Evolutionary conservation across 192 early-diverging fungal species (phyloP).

Genomic region (Gigaspora rosea): DNA sequence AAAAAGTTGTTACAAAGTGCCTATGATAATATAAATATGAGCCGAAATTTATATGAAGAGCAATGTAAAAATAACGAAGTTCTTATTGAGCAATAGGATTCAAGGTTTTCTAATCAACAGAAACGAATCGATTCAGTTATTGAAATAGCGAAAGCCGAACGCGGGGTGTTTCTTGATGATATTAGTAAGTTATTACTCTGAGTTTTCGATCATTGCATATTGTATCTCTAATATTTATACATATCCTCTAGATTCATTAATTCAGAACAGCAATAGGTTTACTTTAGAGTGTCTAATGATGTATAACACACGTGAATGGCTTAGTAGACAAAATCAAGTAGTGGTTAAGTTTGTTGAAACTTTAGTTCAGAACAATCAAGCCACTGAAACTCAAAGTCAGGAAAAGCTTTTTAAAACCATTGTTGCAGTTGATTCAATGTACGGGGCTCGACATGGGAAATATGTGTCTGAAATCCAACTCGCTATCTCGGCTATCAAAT

Average conservation of each 20-base stretch:
- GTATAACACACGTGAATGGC: slow-evolving; percentile 9
- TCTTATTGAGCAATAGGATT: slow-evolving; percentile 24
- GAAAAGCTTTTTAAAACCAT: slow-evolving; percentile 18
- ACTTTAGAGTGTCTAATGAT: slow-evolving; percentile 6
- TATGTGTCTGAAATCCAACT: too few relatives aligned
- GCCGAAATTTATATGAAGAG: slow-evolving; percentile 17
- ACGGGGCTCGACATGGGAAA: slow-evolving; percentile 15
- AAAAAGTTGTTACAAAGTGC: not conserved
- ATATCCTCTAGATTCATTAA: slow-evolving; percentile 20
- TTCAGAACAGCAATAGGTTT: slow-evolving; percentile 10
- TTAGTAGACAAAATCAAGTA: slow-evolving; percentile 13
- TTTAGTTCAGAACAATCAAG: slow-evolving; percentile 11
- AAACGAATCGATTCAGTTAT: too few relatives aligned
- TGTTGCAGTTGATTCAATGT: slow-evolving; percentile 18
- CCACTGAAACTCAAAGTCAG: not conserved
- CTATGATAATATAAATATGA: slow-evolving; percentile 8
- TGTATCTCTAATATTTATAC: too few relatives aligned
- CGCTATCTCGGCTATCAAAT: too few relatives aligned
- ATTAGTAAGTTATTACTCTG: too few relatives aligned
- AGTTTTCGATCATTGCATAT: too few relatives aligned
- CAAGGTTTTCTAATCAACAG: too few relatives aligned
- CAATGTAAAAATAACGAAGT: slow-evolving; percentile 6
- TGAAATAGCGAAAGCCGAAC: too few relatives aligned
- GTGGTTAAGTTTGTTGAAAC: slow-evolving; percentile 22
- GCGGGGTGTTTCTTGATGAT: too few relatives aligned